Conservation (phyloP, 768 basidiomycete species). For the Gymnopilus junonius region DNA sequence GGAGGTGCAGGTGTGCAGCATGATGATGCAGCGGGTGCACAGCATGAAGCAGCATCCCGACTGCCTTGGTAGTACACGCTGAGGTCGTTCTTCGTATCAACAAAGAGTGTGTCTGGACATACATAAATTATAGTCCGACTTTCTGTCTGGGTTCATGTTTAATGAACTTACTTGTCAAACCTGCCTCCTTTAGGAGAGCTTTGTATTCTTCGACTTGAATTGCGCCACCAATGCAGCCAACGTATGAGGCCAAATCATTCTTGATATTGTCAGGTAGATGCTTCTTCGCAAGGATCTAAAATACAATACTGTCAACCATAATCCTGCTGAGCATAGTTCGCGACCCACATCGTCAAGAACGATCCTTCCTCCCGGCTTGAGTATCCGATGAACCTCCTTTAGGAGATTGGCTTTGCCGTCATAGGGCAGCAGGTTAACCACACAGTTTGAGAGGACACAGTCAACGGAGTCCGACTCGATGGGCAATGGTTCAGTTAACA, state of each 20-base stretch:
- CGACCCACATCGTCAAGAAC: constrained; percentile 54
- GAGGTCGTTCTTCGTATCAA: constrained; percentile 46
- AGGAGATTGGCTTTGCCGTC: constrained; percentile 46
- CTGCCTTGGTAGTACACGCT: constrained; percentile 34
- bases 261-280: constrained; percentile 45
- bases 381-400: constrained; percentile 50
- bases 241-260: constrained; percentile 43
- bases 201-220: constrained; percentile 43
- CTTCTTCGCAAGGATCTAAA: constrained; percentile 52
- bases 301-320: too few relatives aligned
- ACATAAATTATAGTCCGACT: background rate
- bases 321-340: background rate
- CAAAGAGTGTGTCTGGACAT: constrained; percentile 42
- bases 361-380: constrained; percentile 62
- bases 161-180: constrained; percentile 42
- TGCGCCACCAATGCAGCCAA: constrained; percentile 53
- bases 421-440: constrained; percentile 52
- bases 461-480: constrained; percentile 52
- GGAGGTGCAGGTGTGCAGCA: too few relatives aligned
- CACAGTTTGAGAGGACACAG: constrained; percentile 62
- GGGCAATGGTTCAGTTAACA: constrained; percentile 48
- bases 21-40: constrained; percentile 11
- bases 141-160: too few relatives aligned
- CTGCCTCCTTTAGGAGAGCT: constrained; percentile 38
- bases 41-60: constrained; percentile 15